Conservation (phyloP, 169 alveolate genomes). For the Plasmodium cynomolgi region DNA sequence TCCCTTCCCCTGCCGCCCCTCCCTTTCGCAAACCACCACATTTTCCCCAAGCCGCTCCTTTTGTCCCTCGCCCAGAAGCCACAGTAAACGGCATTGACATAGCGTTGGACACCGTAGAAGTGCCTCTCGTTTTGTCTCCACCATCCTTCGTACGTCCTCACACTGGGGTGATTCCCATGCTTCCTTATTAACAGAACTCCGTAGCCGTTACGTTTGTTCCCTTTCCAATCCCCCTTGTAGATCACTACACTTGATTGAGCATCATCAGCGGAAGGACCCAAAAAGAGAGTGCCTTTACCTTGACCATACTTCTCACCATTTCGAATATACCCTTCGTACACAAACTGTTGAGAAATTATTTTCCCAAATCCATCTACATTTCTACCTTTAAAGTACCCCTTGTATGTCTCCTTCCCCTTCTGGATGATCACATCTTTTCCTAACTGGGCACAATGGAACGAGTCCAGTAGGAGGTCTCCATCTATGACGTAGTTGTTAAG, state of each 20-base stretch:
- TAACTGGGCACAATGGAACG: conserved; percentile 3
- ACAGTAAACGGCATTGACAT: conserved; percentile 10
- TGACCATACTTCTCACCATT: conserved; percentile 1
- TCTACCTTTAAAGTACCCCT: conserved; percentile 20
- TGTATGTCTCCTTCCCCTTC: not conserved
- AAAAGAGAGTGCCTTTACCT: not conserved
- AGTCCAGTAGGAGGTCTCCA: conserved; percentile 20
- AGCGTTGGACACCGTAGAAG: conserved; percentile 53
- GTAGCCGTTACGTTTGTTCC: conserved; percentile 36
- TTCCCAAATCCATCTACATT: conserved; percentile 19
- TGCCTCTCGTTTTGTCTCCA: conserved; percentile 25
- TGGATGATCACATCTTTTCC: not conserved
- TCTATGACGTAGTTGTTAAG: not conserved
- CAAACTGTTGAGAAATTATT: conserved; percentile 1
- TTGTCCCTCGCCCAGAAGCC: conserved; percentile 48
- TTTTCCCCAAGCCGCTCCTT: conserved; percentile 44
- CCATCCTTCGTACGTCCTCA: conserved; percentile 26
- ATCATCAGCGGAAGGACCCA: not conserved
- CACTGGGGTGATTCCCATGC: not conserved
- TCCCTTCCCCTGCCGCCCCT: not conserved
- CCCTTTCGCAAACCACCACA: conserved; percentile 6
- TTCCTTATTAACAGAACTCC: conserved; percentile 11
- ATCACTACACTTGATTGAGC: not conserved
- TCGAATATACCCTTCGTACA: conserved; percentile 28
- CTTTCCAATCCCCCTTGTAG: conserved; percentile 29